A percentile compares a stretch with the other conserved stretches of the same genome.
Evolutionary conservation across 257 asterid species (phyloP).

Genomic region (Phtheirospermum japonicum): DNA sequence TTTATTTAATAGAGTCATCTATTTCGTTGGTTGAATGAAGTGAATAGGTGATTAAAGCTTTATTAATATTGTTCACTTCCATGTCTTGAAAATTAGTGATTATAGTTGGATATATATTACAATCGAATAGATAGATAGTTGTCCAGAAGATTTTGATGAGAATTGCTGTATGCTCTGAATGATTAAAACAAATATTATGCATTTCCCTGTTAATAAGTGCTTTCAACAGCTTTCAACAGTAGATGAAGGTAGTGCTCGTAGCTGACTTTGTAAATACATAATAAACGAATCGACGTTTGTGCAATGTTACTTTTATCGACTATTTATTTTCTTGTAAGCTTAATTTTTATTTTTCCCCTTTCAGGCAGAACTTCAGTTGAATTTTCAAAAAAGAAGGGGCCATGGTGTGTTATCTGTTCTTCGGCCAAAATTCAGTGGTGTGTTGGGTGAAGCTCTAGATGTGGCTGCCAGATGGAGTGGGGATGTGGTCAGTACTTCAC

Average conservation of each 20-base stretch:
- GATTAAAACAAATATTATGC: conserved; percentile 4
- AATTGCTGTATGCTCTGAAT: conserved; percentile 22
- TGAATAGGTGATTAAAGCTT: conserved; percentile 13
- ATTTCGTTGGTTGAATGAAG: conserved; percentile 18
- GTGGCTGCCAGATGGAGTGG: conserved; percentile 99
- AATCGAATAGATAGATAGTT: conserved; percentile 7
- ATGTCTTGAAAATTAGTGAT: conserved; percentile 2
- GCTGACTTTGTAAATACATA: conserved; percentile 19
- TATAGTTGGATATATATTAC: not conserved
- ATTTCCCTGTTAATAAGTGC: conserved; percentile 14
- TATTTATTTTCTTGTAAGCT: conserved; percentile 10
- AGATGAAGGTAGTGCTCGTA: conserved; percentile 15
- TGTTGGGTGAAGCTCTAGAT: conserved; percentile 96
- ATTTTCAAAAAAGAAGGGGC: conserved; percentile 95
- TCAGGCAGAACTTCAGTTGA: conserved; percentile 93
- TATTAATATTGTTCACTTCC: conserved; percentile 15
- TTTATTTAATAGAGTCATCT: conserved; percentile 3
- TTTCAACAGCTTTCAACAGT: conserved; percentile 24
- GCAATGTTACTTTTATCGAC: not conserved
- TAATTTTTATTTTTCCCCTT: conserved; percentile 13
- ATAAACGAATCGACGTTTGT: conserved; percentile 20
- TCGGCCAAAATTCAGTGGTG: conserved; percentile 97
- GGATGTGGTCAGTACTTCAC: conserved; percentile 76
- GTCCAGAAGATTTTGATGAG: not conserved
- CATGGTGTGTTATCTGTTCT: conserved; percentile 90